Evolutionary conservation across 2,329 filamentous ascomycete species (phyloP), one percentile per base, ranked within the genome.

Genomic region (Corynespora cassiicola): DNA sequence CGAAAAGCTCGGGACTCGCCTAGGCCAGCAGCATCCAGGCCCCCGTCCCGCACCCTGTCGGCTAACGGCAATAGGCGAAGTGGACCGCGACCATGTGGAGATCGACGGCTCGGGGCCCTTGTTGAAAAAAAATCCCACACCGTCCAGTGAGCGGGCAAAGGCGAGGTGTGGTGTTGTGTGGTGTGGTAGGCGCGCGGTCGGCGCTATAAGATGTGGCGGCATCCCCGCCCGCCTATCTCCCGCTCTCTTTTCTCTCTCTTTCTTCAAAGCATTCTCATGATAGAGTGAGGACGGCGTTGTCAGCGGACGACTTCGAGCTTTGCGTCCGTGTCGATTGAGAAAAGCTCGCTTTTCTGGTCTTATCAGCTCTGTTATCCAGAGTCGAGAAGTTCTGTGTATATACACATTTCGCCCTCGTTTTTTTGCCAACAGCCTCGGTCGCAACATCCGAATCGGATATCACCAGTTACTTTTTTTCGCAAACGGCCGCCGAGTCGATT

Each of bases 141-240:
- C n/a, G 45, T 46, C 46, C 42, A 52, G 39, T 39, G 29, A 35
- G 29, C 30, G 27, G 29, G 54, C 50, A 54, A 53, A 55, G 58
- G 47, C 41, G 41, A 32, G 38, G 37, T 46, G 54, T 52, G 52
- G 56, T 52, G 42, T 42, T 15, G 18, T 16, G 28, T 9, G 12
- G 22, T 8, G 20, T 24, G 24, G 24, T 7, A n/a, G 9, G 24
- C 36, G 42, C 14, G 49, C 31, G 24, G 39, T 19, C n/a, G n/a
- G n/a, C n/a, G n/a, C 35, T 30, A 52, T 61, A 61, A 57, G 57
- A 51, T 41, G 50, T 55, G 52, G 50, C 47, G 38, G 45, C 18
- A 39, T 33, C 37, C 50, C 52, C 43, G 47, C 42, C 29, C 18
- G 33, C 7, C n/a, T 25, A 17, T 22, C 10, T 31, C 31, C 17